Evolutionary conservation across 2,329 filamentous ascomycete species (phyloP), one percentile per base, ranked within the genome.

Genomic region (Microdochium nivale): DNA sequence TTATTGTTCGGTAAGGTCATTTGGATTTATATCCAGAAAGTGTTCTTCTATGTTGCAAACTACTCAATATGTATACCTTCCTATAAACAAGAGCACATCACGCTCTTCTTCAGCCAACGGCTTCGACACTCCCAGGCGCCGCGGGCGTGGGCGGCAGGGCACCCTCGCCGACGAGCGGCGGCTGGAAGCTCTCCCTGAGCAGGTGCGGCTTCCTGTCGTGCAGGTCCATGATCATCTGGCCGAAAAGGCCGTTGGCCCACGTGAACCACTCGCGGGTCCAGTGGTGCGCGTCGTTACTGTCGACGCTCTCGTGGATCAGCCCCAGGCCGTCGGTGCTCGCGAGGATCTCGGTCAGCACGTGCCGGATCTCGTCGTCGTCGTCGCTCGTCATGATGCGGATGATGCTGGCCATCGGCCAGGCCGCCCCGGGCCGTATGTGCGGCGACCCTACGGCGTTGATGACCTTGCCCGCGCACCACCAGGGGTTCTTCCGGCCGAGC

Each of bases 391-490:
- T 79, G 32, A 88, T 85, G 64, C 88, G 83, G 53, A 91, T 82
- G 48, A 95, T 82, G 57, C 88, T 76, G 47, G 83, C 87, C 88
- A 95, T 95, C 1, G 90, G 90, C 90, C 90, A 95, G 16, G 88
- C 89, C 62, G 85, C 84, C 53, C 84, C 78, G 2, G 90, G 78
- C 0, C 77, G 75, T 9, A 73, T 65, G 57, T 80, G 77, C 24
- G 77, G 77, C 7, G 40, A 44, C n/a, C 40, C 40, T 5, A 44
- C 40, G 40, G 40, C 87, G 3, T 79, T 81, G 61, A 94, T 86
- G 0, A 75, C 78, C 0, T 74, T 70, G 1, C 88, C 88, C 16
- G 74, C 72, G 49, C 88, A 73, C 59, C 79, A 95, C 67, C 94
- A 95, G 0, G 90, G 88, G 61, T 96, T 95, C 0, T 81, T 80